Base-by-base conservation (phyloP, 2,329 filamentous ascomycete genomes). In the Fusarium sp. region DNA sequence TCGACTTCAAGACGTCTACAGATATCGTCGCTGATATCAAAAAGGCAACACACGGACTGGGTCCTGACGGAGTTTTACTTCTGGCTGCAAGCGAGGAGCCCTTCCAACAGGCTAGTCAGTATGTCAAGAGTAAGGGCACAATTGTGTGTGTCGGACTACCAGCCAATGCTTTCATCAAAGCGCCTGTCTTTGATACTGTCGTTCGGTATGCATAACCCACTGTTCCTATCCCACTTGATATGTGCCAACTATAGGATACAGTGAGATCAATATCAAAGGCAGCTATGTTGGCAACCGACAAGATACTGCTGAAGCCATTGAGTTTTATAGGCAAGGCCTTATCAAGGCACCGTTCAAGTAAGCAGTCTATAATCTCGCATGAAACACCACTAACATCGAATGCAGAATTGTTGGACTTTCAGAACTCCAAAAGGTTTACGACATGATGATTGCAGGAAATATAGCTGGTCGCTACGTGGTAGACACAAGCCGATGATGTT, bases 211-310 rank as follows among this genome's bases (percentile, higher is more conserved):
- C 23, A 23, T 3, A 3, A 27, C 39, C 9, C 7, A 25, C 2
- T 14, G 0, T 6, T 3, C 6, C 3, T 10, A 11, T 23, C 15
- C 1, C 9, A 15, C 20, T n/a, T 1, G 4, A 23, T 0, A n/a
- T 0, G 8, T 4, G 7, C 48, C 73, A 35, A 73, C 23, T 30
- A 11, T 22, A 2, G 4, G 17, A 39, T 32, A 3, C 75, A 82
- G 89, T 79, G 96, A 96, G 92, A 89, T 97, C 82, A 90, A 81
- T 70, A 97, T 97, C 83, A 92, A 92, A 82, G 93, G 93, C 56
- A 92, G 89, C 70, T 97, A 97, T 75, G 94, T 97, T 64, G 94
- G 94, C 52, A 97, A 96, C 82, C 86, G 94, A 69, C 89, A 91
- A 77, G 94, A 97, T 77, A 90, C 89, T 1, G 87, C 89, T 50